A percentile compares a stretch with the other conserved stretches of the same genome.
phyloP scores from a whole-genome alignment of 148 eudicot species.

The Nepenthes mirabilis region DNA sequence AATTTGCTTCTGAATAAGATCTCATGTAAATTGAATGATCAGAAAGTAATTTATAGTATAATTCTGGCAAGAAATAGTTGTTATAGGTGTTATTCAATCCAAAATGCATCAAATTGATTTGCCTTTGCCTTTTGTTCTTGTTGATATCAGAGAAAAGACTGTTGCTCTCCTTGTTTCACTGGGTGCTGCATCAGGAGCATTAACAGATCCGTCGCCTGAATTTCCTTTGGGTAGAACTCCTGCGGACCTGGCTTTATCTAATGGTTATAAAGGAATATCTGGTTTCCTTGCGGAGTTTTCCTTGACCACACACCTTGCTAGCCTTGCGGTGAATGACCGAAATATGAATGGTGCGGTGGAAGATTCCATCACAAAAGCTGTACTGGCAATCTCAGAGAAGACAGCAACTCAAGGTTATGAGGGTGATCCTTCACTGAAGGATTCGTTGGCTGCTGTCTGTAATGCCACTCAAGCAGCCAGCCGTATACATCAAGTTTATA shows the following conservation, averaged over 20 bases:
- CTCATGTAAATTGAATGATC: no score
- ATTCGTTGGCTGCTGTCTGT: constrained; percentile 48
- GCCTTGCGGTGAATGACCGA: constrained; percentile 30
- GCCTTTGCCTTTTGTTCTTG: constrained; percentile 1
- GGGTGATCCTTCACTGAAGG: constrained; percentile 34
- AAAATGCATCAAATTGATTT: not conserved
- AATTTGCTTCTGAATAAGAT: no score
- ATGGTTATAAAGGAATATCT: constrained; percentile 65
- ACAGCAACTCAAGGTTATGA: constrained; percentile 25
- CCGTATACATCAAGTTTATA: constrained; percentile 51
- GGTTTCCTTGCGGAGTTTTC: constrained; percentile 62
- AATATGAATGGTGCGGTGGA: constrained; percentile 18
- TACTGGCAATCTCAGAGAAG: constrained; percentile 23
- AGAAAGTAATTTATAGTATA: no score
- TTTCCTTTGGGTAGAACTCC: constrained; percentile 50
- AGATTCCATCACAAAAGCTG: constrained; percentile 23
- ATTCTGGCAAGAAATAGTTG: no score
- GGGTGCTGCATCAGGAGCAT: constrained; percentile 51
- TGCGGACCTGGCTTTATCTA: constrained; percentile 55
- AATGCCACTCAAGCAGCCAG: constrained; percentile 67
- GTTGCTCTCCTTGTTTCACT: constrained; percentile 44
- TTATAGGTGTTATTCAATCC: no score
- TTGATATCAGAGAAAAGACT: constrained; percentile 36
- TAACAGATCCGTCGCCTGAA: constrained; percentile 52
- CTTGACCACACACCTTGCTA: constrained; percentile 37